Evolutionary conservation across 305 asterid genomes (phyloP).

Genomic region (Lippia alba): DNA sequence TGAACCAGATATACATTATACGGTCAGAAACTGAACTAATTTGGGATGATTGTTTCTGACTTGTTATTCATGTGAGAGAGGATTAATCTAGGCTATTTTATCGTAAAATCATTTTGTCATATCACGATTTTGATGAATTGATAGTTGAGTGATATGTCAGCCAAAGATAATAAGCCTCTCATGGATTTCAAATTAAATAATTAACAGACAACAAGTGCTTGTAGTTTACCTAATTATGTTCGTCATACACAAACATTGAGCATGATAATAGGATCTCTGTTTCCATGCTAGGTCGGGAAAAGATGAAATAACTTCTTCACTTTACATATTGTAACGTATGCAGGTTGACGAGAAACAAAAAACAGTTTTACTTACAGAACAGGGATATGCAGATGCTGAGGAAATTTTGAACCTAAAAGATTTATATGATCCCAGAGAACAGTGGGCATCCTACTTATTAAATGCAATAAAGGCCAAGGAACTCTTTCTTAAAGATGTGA

Average conservation of each 20-base stretch:
- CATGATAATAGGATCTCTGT: conserved; percentile 25
- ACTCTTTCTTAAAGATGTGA: conserved; percentile 94
- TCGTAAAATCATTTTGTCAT: conserved; percentile 16
- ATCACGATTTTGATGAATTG: conserved; percentile 4
- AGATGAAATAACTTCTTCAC: conserved; percentile 16
- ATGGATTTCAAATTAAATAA: conserved; percentile 22
- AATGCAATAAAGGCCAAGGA: conserved; percentile 96
- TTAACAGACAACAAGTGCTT: conserved; percentile 5
- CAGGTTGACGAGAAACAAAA: conserved; percentile 99
- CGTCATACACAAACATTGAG: conserved; percentile 17
- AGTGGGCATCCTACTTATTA: conserved; percentile 95
- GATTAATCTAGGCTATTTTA: conserved; percentile 9
- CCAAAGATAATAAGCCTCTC: conserved; percentile 18
- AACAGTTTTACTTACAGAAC: conserved; percentile 83
- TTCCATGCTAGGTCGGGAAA: conserved; percentile 17
- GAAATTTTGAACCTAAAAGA: conserved; percentile 94
- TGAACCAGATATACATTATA: conserved; percentile 89
- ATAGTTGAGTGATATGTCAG: conserved; percentile 24
- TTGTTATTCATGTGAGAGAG: conserved; percentile 7
- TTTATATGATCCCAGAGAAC: conserved; percentile 96
- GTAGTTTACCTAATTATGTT: conserved; percentile 9
- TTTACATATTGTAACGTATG: conserved; percentile 38
- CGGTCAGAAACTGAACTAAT: conserved; percentile 60
- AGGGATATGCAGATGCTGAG: conserved; percentile 98
- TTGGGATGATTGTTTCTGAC: conserved; percentile 12